Evolutionary conservation across 352 stramenopile genomes (phyloP).

Genomic region (Phytophthora hybrid): DNA sequence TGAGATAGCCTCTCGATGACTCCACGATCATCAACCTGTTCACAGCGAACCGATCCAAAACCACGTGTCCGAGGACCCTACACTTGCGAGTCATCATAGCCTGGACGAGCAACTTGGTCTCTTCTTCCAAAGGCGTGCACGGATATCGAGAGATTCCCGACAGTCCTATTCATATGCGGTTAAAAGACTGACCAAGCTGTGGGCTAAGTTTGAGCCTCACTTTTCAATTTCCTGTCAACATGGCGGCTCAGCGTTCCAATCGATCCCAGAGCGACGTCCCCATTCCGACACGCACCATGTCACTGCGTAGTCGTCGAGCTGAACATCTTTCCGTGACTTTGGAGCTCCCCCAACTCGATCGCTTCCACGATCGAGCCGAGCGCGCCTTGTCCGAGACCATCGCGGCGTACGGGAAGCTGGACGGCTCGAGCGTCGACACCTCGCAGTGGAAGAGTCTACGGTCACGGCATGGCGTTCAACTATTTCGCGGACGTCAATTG

Average conservation of each 20-base stretch:
- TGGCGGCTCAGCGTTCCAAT: not conserved
- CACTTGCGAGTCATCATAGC: not conserved
- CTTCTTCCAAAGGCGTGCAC: not conserved
- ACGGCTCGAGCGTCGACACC: slow-evolving; percentile 27
- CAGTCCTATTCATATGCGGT: not conserved
- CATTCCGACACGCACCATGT: slow-evolving; percentile 26
- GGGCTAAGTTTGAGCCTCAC: not conserved
- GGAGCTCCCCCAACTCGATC: slow-evolving; percentile 43
- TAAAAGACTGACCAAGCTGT: not conserved
- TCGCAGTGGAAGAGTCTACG: slow-evolving; percentile 43
- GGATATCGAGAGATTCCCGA: not conserved
- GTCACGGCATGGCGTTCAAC: slow-evolving; percentile 24
- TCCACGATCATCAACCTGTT: not conserved
- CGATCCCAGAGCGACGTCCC: not conserved
- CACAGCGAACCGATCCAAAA: not conserved
- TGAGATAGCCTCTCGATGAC: too few relatives aligned
- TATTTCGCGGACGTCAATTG: slow-evolving; percentile 36
- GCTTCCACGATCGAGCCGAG: slow-evolving; percentile 48
- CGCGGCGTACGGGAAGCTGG: slow-evolving; percentile 36
- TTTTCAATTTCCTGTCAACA: not conserved
- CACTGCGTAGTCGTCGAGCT: slow-evolving; percentile 34
- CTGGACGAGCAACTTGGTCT: not conserved
- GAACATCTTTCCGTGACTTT: slow-evolving; percentile 28
- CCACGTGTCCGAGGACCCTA: not conserved
- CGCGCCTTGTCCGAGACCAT: slow-evolving; percentile 46